phyloP scores from a whole-genome alignment of 805 yeast genomes.

The Ogataea polymorpha region DNA sequence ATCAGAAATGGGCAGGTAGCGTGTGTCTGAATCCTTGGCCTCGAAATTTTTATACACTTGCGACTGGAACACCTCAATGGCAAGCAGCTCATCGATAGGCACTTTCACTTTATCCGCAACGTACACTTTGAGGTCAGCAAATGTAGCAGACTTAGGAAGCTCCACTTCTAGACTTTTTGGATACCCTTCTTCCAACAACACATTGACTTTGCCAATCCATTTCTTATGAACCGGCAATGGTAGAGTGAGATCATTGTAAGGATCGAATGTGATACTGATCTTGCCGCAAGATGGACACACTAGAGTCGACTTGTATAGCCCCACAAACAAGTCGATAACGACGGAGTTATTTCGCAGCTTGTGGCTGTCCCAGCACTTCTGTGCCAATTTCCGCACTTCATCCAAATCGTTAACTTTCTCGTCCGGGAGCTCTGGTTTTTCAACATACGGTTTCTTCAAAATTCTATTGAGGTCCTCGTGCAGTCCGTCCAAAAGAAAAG shows the following conservation, averaged over 20 bases:
- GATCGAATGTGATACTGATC: slow-evolving; percentile 87
- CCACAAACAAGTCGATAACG: slow-evolving; percentile 82
- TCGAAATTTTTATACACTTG: slow-evolving; percentile 72
- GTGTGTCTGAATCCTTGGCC: slow-evolving; percentile 45
- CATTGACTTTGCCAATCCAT: slow-evolving; percentile 65
- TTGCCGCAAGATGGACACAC: slow-evolving; percentile 82
- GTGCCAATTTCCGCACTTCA: slow-evolving; percentile 62
- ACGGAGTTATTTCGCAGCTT: slow-evolving; percentile 79
- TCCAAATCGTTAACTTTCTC: slow-evolving; percentile 52
- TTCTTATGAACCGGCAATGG: slow-evolving; percentile 77
- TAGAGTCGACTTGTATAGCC: slow-evolving; percentile 84
- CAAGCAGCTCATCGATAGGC: slow-evolving; percentile 40
- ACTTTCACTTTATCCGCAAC: slow-evolving; percentile 47
- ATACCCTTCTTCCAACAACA: slow-evolving; percentile 56
- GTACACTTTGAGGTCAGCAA: slow-evolving; percentile 58
- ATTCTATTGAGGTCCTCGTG: slow-evolving; percentile 92
- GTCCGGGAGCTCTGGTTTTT: slow-evolving; percentile 77
- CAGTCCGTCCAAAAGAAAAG: slow-evolving; percentile 80
- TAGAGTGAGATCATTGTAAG: slow-evolving; percentile 83
- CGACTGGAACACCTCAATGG: slow-evolving; percentile 62
- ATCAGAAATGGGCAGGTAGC: slow-evolving; percentile 66
- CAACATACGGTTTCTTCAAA: slow-evolving; percentile 76
- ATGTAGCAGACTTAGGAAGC: slow-evolving; percentile 60
- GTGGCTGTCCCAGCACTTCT: slow-evolving; percentile 77
- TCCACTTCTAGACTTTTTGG: slow-evolving; percentile 66